These are phyloP conservation scores for Lyophyllum shimeji DNA, from an alignment of 768 basidiomycete genomes.

Conservation along the genomic window DNA sequence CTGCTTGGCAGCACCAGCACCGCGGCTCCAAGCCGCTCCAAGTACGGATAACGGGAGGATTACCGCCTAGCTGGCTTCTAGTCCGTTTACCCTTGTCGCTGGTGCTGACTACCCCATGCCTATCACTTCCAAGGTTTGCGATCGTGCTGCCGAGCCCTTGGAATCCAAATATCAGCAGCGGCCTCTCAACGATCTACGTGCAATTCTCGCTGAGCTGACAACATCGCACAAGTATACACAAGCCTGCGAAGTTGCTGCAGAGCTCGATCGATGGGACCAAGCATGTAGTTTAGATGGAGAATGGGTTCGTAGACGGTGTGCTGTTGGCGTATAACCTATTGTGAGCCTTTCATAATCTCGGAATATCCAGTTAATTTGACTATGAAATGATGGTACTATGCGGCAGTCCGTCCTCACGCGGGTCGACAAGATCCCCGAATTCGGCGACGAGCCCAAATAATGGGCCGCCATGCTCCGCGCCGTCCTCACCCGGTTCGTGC, in stretches of 20 bases:
- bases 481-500: conserved; percentile 19
- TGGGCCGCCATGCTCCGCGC: conserved; percentile 22
- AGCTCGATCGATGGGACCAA: conserved; percentile 7
- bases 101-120: background rate
- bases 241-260: conserved; percentile 4
- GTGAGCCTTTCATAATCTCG: background rate
- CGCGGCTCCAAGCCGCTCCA: background rate
- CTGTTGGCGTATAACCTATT: conserved; percentile 2
- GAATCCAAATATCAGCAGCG: background rate
- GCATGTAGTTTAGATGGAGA: background rate
- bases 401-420: conserved; percentile 20
- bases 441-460: conserved; percentile 20
- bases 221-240: conserved; percentile 1
- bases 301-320: conserved; percentile 10
- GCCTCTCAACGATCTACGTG: background rate
- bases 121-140: background rate
- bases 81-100: background rate
- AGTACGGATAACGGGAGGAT: background rate
- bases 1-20: too few relatives aligned
- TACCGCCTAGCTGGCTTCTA: background rate
- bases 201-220: background rate
- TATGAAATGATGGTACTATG: conserved; percentile 14
- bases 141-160: background rate
- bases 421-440: conserved; percentile 21
- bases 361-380: conserved; percentile 13